These are phyloP conservation scores for Tuber borchii DNA, from an alignment of 495 filamentous ascomycete species.

Conservation along the genomic window DNA sequence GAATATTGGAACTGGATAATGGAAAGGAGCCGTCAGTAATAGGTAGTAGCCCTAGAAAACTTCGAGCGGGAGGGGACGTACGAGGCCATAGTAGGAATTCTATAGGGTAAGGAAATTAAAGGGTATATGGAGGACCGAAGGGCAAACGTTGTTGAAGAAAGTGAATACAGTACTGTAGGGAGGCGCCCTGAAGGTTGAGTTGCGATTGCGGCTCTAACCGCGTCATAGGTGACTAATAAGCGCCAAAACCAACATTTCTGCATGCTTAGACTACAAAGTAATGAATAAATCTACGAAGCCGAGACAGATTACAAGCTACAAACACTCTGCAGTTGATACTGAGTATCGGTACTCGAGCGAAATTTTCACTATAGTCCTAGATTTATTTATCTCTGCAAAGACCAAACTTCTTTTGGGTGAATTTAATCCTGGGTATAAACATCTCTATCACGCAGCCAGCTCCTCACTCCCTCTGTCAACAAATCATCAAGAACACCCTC, in stretches of 20 bases:
- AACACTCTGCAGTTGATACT: not conserved
- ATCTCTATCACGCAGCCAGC: constrained; percentile 52
- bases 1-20: constrained; percentile 32
- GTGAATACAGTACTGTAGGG: not conserved
- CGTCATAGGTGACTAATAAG: not conserved
- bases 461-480: constrained; percentile 57
- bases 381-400: constrained; percentile 46
- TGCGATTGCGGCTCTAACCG: not conserved
- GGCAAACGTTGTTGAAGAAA: not conserved
- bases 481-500: constrained; percentile 54
- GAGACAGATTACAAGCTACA: too few species aligned
- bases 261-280: not conserved
- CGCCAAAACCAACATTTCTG: not conserved
- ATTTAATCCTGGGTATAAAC: constrained; percentile 46
- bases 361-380: not conserved
- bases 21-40: constrained; percentile 28
- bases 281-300: not conserved
- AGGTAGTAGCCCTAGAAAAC: constrained; percentile 6
- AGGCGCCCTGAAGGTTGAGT: not conserved
- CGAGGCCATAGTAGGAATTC: constrained; percentile 38
- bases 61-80: constrained; percentile 23
- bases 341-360: not conserved
- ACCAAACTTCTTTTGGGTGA: constrained; percentile 30
- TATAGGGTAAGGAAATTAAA: not conserved
- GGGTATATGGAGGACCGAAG: not conserved